Evolutionary conservation across 805 yeast species (phyloP).

Genomic region (Hanseniaspora singularis): DNA sequence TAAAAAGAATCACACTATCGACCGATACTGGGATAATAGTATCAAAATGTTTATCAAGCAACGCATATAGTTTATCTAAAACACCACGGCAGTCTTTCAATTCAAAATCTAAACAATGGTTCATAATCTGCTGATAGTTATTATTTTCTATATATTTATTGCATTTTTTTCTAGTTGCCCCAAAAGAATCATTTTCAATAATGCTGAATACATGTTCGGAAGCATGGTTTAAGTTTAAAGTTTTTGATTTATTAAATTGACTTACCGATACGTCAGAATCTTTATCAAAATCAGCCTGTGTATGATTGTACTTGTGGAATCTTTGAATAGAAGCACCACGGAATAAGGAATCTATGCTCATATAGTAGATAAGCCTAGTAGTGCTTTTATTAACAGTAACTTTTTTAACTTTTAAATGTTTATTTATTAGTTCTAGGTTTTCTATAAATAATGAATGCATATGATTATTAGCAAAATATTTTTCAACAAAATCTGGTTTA

Average conservation of each 20-base stretch:
- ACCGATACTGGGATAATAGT: conserved; percentile 74
- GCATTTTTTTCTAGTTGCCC: conserved; percentile 38
- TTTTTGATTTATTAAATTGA: conserved; percentile 46
- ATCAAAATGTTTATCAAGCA: conserved; percentile 31
- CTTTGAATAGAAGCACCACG: not conserved
- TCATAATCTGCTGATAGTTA: conserved; percentile 43
- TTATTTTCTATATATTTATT: conserved; percentile 44
- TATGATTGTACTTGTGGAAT: conserved; percentile 14
- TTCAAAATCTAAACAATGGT: conserved; percentile 27
- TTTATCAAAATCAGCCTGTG: conserved; percentile 15
- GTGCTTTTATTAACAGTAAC: too few relatives aligned
- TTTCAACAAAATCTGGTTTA: conserved; percentile 61
- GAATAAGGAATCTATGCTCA: not conserved
- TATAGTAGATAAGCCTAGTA: too few relatives aligned
- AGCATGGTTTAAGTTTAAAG: conserved; percentile 84
- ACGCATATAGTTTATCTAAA: conserved; percentile 54
- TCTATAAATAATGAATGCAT: conserved; percentile 80
- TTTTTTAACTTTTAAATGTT: conserved; percentile 43
- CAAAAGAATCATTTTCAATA: conserved; percentile 87
- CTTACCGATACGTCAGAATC: conserved; percentile 54
- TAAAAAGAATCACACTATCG: conserved; percentile 64
- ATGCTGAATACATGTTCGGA: conserved; percentile 69
- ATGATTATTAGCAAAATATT: conserved; percentile 69
- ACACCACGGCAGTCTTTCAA: conserved; percentile 58
- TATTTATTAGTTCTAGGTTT: conserved; percentile 61